Conservation (phyloP, 2,329 filamentous ascomycete genomes). For the Diplodia mutila region DNA sequence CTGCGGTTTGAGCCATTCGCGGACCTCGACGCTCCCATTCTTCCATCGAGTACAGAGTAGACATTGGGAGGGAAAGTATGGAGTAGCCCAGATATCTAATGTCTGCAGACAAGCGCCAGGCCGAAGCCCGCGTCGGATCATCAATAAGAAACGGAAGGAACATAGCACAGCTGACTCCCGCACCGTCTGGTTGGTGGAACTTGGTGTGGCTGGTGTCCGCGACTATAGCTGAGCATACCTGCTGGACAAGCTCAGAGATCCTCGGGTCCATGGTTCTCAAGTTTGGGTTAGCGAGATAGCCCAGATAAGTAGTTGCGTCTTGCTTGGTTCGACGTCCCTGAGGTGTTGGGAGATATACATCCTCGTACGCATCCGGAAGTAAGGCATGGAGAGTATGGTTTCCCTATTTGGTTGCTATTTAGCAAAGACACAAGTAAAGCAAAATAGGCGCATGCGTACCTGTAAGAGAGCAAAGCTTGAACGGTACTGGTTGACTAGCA, state of each 20-base stretch:
- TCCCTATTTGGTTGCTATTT: conserved; percentile 26
- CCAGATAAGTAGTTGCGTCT: conserved; percentile 56
- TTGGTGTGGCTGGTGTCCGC: conserved; percentile 21
- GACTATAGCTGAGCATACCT: conserved; percentile 32
- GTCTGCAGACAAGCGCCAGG: conserved; percentile 46
- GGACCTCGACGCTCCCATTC: conserved; percentile 21
- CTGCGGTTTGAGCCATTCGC: neutral
- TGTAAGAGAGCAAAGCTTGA: conserved; percentile 32
- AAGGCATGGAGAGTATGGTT: conserved; percentile 43
- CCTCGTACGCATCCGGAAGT: conserved; percentile 27
- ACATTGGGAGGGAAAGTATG: conserved; percentile 33
- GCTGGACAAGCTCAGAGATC: conserved; percentile 38
- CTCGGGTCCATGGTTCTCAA: conserved; percentile 35
- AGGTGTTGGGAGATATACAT: conserved; percentile 33
- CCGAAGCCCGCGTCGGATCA: conserved; percentile 47
- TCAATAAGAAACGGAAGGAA: conserved; percentile 68
- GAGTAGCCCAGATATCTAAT: conserved; percentile 47
- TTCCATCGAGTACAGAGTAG: neutral
- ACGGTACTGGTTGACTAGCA: neutral
- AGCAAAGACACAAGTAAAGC: neutral
- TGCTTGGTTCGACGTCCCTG: conserved; percentile 44
- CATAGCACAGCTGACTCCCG: conserved; percentile 41
- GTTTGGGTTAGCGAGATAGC: conserved; percentile 40
- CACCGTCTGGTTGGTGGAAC: conserved; percentile 26
- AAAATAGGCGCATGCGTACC: neutral